Conservation (phyloP, 495 filamentous ascomycete genomes). For the Aspergillus conjunctus region DNA sequence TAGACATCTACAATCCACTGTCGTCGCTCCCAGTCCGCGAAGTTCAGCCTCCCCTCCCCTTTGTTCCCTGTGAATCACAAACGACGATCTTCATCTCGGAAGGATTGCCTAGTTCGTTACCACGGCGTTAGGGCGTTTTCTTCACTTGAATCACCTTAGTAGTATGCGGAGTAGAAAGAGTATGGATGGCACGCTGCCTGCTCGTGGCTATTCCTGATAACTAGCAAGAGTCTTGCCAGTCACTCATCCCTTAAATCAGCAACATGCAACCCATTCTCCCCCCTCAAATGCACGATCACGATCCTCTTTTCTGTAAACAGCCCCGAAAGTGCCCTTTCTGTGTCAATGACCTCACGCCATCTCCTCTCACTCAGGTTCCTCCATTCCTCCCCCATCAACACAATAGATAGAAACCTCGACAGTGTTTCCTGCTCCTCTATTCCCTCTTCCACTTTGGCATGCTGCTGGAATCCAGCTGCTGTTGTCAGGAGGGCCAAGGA, state of each 20-base stretch:
- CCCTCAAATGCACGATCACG: not conserved
- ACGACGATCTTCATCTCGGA: too few relatives aligned
- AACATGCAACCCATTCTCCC: not conserved
- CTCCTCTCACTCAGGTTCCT: not conserved
- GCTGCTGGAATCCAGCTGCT: not conserved
- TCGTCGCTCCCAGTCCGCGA: too few relatives aligned
- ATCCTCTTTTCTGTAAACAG: not conserved
- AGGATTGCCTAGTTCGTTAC: too few relatives aligned
- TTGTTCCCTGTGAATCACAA: too few relatives aligned
- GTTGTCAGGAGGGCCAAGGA: not conserved
- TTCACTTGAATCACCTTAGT: too few relatives aligned
- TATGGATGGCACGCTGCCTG: too few relatives aligned
- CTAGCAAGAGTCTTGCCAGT: too few relatives aligned
- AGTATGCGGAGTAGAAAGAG: too few relatives aligned
- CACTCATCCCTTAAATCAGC: not conserved
- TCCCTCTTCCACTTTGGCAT: not conserved
- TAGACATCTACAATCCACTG: too few relatives aligned
- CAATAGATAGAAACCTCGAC: not conserved
- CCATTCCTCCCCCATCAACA: not conserved
- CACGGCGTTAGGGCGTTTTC: too few relatives aligned
- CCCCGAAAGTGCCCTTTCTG: not conserved
- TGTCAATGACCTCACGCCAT: not conserved
- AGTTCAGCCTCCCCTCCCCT: too few relatives aligned
- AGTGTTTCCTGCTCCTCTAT: not conserved
- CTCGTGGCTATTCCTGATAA: too few relatives aligned